Evolutionary conservation across 2,329 filamentous ascomycete species (phyloP).

Genomic region (Chlorencoelia australis): DNA sequence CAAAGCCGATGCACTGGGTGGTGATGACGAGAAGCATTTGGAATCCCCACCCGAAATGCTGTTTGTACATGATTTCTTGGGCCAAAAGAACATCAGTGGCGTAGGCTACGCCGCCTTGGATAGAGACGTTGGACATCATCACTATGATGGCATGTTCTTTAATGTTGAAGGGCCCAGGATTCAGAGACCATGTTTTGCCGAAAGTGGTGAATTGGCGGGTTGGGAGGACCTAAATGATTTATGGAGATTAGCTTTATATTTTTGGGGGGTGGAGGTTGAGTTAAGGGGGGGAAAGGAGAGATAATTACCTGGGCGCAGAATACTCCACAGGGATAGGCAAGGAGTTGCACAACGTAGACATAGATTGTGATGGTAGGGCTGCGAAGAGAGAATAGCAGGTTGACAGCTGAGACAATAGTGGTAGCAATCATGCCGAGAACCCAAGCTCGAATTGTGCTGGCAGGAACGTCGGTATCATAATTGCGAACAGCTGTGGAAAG

Average conservation of each 20-base stretch:
- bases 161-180: slow-evolving; percentile 59
- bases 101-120: slow-evolving; percentile 58
- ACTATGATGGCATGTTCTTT: slow-evolving; percentile 62
- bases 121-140: slow-evolving; percentile 44
- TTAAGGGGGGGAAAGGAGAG: too few relatives aligned
- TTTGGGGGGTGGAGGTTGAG: neutral
- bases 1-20: slow-evolving; percentile 46
- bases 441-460: slow-evolving; percentile 58
- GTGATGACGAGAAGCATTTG: slow-evolving; percentile 41
- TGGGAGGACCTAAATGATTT: slow-evolving; percentile 26
- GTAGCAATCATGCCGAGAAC: slow-evolving; percentile 38
- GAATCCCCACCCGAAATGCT: slow-evolving; percentile 33
- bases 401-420: slow-evolving; percentile 22
- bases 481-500: slow-evolving; percentile 54
- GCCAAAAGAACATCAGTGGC: slow-evolving; percentile 64
- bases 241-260: neutral
- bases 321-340: slow-evolving; percentile 30
- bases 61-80: slow-evolving; percentile 42
- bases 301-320: slow-evolving; percentile 4
- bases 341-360: slow-evolving; percentile 13
- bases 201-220: slow-evolving; percentile 29
- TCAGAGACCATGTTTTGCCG: too few relatives aligned
- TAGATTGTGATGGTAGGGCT: slow-evolving; percentile 11
- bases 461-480: slow-evolving; percentile 54
- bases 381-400: slow-evolving; percentile 14